Evolutionary conservation across 2,329 filamentous ascomycete species (phyloP).

Genomic region (Blastomyces parvus): DNA sequence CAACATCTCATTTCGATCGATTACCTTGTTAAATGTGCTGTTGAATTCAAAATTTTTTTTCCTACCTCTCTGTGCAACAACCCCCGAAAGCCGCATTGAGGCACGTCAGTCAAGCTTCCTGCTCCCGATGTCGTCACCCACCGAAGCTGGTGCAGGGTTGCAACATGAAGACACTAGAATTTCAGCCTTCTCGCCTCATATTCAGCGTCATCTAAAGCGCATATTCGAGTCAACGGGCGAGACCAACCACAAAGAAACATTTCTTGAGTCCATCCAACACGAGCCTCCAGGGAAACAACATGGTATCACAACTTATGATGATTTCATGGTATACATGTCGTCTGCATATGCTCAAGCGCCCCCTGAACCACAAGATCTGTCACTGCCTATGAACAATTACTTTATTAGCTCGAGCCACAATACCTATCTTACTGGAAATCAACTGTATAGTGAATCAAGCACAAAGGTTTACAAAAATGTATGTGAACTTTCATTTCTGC

Average conservation of each 20-base stretch:
- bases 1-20: not conserved
- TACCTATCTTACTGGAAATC: constrained; percentile 81
- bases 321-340: constrained; percentile 42
- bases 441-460: constrained; percentile 67
- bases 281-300: constrained; percentile 7
- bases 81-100: not conserved
- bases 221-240: constrained; percentile 26
- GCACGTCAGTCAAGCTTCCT: not conserved
- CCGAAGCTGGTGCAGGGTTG: not conserved
- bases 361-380: constrained; percentile 46
- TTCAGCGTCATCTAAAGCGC: constrained; percentile 27
- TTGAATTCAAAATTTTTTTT: not conserved
- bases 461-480: constrained; percentile 70
- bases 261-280: constrained; percentile 16
- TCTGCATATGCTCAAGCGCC: constrained; percentile 40
- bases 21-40: not conserved
- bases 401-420: constrained; percentile 95
- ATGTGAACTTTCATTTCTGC: constrained; percentile 25
- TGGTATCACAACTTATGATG: constrained; percentile 22
- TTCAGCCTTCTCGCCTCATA: constrained; percentile 23
- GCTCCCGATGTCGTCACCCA: not conserved
- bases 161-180: constrained; percentile 3
- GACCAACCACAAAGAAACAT: constrained; percentile 15
- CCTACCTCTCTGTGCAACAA: not conserved
- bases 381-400: constrained; percentile 71